Evolutionary conservation across 306 rosid species (phyloP).

Genomic region (Mimosa pudica): DNA sequence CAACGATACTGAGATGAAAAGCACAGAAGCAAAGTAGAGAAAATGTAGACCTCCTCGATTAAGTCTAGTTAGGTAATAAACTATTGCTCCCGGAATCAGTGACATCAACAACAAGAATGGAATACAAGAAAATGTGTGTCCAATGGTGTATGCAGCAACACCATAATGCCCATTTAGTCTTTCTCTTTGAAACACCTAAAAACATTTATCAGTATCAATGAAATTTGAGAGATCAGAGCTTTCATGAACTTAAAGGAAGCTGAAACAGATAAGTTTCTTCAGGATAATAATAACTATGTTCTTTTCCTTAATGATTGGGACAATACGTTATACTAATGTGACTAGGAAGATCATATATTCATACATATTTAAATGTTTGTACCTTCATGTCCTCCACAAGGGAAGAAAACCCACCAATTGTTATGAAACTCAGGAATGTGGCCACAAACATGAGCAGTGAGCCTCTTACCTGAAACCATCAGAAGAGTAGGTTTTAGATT

Average conservation of each 20-base stretch:
- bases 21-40: constrained; percentile 43
- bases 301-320: neutral
- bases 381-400: constrained; percentile 71
- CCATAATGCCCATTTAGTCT: constrained; percentile 71
- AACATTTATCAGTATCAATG: neutral
- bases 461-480: constrained; percentile 47
- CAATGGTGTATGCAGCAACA: constrained; percentile 48
- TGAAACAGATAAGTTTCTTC: neutral
- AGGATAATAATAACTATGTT: too few species aligned
- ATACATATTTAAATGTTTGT: neutral
- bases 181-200: constrained; percentile 53
- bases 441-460: constrained; percentile 42
- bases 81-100: constrained; percentile 52
- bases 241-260: neutral
- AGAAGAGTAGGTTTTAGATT: neutral
- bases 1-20: constrained; percentile 46
- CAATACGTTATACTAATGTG: neutral
- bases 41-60: constrained; percentile 48
- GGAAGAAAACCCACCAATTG: constrained; percentile 64
- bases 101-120: constrained; percentile 59
- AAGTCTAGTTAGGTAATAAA: constrained; percentile 56
- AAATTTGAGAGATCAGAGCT: neutral
- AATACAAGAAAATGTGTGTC: constrained; percentile 49
- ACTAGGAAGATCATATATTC: neutral
- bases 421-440: constrained; percentile 53